These are phyloP conservation scores for Scytalidium sp. DNA, from an alignment of 2,329 filamentous ascomycete species.

Conservation along the genomic window DNA sequence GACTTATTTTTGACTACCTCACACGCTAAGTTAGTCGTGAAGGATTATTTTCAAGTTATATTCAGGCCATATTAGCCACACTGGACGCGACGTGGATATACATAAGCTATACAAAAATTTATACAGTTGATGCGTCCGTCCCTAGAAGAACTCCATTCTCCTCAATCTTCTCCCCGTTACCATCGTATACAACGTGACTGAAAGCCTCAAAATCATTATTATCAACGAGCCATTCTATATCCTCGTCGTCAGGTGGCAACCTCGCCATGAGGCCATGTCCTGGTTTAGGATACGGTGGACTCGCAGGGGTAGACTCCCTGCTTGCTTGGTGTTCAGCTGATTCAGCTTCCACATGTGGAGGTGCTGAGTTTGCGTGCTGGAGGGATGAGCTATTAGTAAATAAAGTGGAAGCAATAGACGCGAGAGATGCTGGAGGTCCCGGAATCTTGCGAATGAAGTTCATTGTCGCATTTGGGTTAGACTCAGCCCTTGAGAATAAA, in stretches of 20 bases:
- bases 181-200: slow-evolving; percentile 28
- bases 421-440: slow-evolving; percentile 7
- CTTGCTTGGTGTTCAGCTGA: slow-evolving; percentile 32
- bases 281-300: slow-evolving; percentile 60
- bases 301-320: slow-evolving; percentile 48
- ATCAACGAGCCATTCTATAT: slow-evolving; percentile 61
- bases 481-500: slow-evolving; percentile 32
- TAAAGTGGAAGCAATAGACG: slow-evolving; percentile 49
- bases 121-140: neutral
- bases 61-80: too few relatives aligned
- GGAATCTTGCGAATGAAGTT: slow-evolving; percentile 37
- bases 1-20: too few relatives aligned
- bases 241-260: slow-evolving; percentile 53
- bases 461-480: slow-evolving; percentile 32
- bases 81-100: neutral
- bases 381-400: slow-evolving; percentile 54
- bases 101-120: neutral
- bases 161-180: slow-evolving; percentile 19
- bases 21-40: too few relatives aligned
- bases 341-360: slow-evolving; percentile 17
- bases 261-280: slow-evolving; percentile 55
- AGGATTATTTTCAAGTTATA: too few relatives aligned
- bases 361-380: slow-evolving; percentile 38
- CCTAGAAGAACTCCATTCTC: slow-evolving; percentile 15
- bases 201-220: slow-evolving; percentile 36